These are phyloP conservation scores for Aspergillus versicolor DNA, from an alignment of 2,329 filamentous ascomycete species.

Conservation along the genomic window DNA sequence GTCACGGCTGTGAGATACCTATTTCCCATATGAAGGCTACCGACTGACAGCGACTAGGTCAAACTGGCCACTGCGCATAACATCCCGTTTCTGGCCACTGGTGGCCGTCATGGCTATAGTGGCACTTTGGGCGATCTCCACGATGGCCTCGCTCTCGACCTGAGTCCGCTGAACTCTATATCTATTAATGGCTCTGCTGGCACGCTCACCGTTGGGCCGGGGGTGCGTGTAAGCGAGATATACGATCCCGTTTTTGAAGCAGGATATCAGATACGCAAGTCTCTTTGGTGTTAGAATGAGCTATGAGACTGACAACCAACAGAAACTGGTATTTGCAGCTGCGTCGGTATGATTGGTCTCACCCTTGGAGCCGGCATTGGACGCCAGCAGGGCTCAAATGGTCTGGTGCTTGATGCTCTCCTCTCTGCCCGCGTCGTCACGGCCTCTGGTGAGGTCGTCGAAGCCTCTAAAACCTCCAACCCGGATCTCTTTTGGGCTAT, in stretches of 20 bases:
- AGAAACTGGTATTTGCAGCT: neutral
- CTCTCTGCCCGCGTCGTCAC: slow-evolving; percentile 29
- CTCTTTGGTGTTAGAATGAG: no score
- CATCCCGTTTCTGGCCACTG: slow-evolving; percentile 5
- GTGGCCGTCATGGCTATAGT: neutral
- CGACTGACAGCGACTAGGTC: neutral
- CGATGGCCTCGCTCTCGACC: neutral
- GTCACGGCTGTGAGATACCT: neutral
- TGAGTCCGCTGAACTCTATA: neutral
- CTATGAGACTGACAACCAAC: neutral
- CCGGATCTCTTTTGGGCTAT: slow-evolving; percentile 44
- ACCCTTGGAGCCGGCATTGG: slow-evolving; percentile 21
- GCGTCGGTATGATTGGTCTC: slow-evolving; percentile 7
- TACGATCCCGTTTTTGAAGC: neutral
- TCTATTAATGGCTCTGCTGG: neutral
- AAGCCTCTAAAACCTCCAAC: slow-evolving; percentile 33
- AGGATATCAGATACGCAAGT: neutral
- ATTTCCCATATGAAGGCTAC: neutral
- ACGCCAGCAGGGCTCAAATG: slow-evolving; percentile 11
- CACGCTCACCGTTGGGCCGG: neutral
- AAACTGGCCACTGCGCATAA: neutral
- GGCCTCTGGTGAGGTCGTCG: slow-evolving; percentile 38
- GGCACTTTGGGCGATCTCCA: neutral
- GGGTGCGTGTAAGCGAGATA: neutral
- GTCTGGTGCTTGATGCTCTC: slow-evolving; percentile 18